Evolutionary conservation across 2,329 filamentous ascomycete genomes (phyloP).

Genomic region (Orbilia javanica): DNA sequence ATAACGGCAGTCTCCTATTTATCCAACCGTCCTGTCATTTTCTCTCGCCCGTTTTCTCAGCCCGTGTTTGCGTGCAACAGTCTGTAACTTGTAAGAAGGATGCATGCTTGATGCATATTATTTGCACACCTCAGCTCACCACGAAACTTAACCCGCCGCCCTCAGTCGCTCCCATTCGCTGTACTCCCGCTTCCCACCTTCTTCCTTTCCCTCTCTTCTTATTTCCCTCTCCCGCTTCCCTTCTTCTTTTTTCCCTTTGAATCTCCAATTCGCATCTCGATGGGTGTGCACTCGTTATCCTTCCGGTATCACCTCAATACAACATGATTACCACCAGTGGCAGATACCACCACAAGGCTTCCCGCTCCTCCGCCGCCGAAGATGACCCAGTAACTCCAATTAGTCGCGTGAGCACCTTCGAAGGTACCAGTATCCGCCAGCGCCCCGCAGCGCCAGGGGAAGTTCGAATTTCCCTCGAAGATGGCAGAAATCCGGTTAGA

Average conservation of each 20-base stretch:
- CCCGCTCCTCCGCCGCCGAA: slow-evolving; percentile 28
- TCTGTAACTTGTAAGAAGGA: too few species aligned
- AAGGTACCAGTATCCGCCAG: neutral
- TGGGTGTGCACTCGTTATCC: neutral
- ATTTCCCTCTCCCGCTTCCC: neutral
- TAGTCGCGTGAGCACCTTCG: slow-evolving; percentile 43
- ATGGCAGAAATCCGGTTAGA: slow-evolving; percentile 6
- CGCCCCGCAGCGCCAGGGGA: slow-evolving; percentile 33
- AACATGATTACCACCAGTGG: slow-evolving; percentile 32
- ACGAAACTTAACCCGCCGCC: neutral
- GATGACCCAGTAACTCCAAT: slow-evolving; percentile 40
- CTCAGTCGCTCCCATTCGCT: slow-evolving; percentile 12
- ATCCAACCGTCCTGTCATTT: neutral
- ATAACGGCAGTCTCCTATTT: slow-evolving; percentile 1
- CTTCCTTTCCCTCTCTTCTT: neutral
- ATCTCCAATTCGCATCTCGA: slow-evolving; percentile 6
- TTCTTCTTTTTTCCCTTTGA: neutral
- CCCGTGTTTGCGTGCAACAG: neutral
- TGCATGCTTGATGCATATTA: neutral
- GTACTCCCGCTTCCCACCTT: neutral
- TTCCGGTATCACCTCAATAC: slow-evolving; percentile 28
- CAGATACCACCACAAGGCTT: slow-evolving; percentile 17
- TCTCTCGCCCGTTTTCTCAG: neutral
- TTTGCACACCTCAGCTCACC: neutral
- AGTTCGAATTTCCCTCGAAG: slow-evolving; percentile 45